Evolutionary conservation across 805 yeast species (phyloP).

Genomic region (Brettanomyces nanus): DNA sequence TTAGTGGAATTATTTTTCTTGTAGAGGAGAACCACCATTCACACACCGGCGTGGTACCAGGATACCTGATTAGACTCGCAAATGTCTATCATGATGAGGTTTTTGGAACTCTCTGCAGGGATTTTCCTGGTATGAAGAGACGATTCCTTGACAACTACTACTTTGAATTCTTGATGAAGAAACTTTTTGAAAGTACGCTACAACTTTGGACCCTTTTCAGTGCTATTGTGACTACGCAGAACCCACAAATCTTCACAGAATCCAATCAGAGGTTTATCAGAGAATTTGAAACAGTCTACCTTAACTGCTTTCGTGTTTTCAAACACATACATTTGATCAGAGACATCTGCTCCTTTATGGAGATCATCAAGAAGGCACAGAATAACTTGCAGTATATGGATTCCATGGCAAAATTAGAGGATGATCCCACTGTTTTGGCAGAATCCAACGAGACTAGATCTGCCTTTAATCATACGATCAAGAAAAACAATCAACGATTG

Average conservation of each 20-base stretch:
- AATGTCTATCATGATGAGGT: background rate
- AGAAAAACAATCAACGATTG: background rate
- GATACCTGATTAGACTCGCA: background rate
- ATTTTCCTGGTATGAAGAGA: background rate
- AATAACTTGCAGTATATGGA: background rate
- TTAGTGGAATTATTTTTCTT: conserved; percentile 1
- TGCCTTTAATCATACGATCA: background rate
- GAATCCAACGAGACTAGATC: conserved; percentile 1
- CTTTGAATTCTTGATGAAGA: background rate
- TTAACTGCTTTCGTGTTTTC: background rate
- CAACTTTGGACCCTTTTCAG: background rate
- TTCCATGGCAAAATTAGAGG: background rate
- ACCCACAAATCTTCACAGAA: background rate
- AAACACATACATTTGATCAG: background rate
- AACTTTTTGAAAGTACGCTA: background rate
- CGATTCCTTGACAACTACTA: conserved; percentile 2
- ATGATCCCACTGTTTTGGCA: background rate
- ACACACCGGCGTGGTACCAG: background rate
- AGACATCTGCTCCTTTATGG: background rate
- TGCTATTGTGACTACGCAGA: background rate
- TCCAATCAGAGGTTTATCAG: background rate
- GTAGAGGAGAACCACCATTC: background rate
- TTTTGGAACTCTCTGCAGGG: background rate
- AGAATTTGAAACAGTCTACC: background rate
- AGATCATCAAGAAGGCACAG: background rate